Conservation (phyloP, 495 filamentous ascomycete genomes). For the Podospora sp. region DNA sequence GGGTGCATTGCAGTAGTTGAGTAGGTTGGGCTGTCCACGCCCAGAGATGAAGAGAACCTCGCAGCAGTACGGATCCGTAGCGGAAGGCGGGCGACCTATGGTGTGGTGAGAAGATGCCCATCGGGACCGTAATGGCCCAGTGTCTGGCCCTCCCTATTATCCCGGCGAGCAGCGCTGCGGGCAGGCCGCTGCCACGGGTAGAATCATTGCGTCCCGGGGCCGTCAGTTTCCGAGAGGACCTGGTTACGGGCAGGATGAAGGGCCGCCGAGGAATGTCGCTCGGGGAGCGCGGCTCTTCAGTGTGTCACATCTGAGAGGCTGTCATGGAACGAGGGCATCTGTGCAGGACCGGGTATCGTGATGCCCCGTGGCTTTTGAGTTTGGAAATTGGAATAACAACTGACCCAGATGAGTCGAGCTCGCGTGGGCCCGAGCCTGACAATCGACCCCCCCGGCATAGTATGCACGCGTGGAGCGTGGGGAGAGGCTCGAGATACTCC, state of each 20-base stretch:
- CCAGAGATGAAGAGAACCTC: not conserved
- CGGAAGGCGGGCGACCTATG: not conserved
- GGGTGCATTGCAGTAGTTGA: not conserved
- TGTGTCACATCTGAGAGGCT: not conserved
- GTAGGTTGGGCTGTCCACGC: not conserved
- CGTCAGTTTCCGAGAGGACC: not conserved
- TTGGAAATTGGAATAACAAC: not conserved
- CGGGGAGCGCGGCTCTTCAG: too few relatives aligned
- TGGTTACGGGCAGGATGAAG: not conserved
- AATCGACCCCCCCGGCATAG: not conserved
- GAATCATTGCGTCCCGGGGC: slow-evolving; percentile 1
- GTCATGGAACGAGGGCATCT: not conserved
- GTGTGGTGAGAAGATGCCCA: not conserved
- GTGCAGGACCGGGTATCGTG: not conserved
- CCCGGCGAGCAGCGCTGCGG: not conserved
- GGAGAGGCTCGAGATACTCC: not conserved
- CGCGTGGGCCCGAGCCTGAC: not conserved
- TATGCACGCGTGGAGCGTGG: slow-evolving; percentile 6
- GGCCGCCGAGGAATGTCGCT: not conserved
- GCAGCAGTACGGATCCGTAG: not conserved
- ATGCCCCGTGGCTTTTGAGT: not conserved
- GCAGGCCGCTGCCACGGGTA: not conserved
- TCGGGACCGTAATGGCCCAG: not conserved
- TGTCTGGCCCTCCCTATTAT: not conserved
- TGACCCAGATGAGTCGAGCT: not conserved